phyloP scores from a whole-genome alignment of 1,139 yeast species.

The Debaryomycetaceae sp. region DNA sequence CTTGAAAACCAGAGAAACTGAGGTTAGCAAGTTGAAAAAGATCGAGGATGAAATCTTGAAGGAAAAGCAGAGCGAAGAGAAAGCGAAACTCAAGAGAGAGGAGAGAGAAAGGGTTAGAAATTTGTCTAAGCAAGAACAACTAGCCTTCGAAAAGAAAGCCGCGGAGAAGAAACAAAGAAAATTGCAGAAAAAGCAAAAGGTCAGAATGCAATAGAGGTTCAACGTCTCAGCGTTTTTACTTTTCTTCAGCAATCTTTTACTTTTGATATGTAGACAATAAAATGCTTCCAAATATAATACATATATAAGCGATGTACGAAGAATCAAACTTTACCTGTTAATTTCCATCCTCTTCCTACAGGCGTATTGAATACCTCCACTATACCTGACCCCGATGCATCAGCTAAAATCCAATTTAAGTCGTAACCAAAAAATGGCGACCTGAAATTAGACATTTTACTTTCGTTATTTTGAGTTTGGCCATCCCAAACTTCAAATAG shows the following conservation, averaged over 20 bases:
- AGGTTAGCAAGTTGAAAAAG: constrained; percentile 57
- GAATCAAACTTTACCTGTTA: constrained; percentile 45
- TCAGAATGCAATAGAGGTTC: constrained; percentile 26
- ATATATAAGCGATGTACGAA: neutral
- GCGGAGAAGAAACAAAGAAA: constrained; percentile 42
- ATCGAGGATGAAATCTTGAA: constrained; percentile 57
- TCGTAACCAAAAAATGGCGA: constrained; percentile 59
- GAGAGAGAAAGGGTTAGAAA: constrained; percentile 54
- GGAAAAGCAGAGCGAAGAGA: constrained; percentile 67
- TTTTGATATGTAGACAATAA: neutral
- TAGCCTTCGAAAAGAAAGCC: constrained; percentile 69
- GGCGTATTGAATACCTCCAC: constrained; percentile 68
- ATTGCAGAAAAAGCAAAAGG: constrained; percentile 39
- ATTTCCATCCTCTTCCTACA: constrained; percentile 67
- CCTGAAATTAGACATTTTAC: constrained; percentile 45
- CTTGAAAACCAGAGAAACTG: constrained; percentile 70
- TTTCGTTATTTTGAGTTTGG: constrained; percentile 19
- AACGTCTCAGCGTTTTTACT: constrained; percentile 1
- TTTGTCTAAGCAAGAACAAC: constrained; percentile 68
- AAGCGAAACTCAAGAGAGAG: constrained; percentile 66
- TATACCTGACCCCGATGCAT: constrained; percentile 66
- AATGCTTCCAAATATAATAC: constrained; percentile 1
- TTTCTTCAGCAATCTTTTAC: neutral
- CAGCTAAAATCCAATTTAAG: constrained; percentile 62
- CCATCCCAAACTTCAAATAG: constrained; percentile 53